Percentiles rank a stretch among this genome's conserved stretches.
Conservation (phyloP, 2,329 filamentous ascomycete species). For the Colletotrichum brevisporum region DNA sequence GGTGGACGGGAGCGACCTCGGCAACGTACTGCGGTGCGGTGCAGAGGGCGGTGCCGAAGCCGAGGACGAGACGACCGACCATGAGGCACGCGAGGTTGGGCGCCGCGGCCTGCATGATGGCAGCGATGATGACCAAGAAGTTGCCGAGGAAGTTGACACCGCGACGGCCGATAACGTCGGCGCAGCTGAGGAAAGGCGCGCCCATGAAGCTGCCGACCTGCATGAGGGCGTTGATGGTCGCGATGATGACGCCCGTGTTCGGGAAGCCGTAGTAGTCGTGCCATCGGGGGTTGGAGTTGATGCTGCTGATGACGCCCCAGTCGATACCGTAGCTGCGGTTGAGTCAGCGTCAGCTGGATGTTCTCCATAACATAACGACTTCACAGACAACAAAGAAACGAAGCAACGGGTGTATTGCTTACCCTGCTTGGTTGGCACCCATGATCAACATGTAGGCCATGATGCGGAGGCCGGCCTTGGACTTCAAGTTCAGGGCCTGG, state of each 20-base stretch:
- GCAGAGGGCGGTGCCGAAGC: conserved; percentile 59
- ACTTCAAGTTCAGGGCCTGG: conserved; percentile 57
- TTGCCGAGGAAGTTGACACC: conserved; percentile 64
- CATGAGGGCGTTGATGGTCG: conserved; percentile 63
- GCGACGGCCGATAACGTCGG: conserved; percentile 66
- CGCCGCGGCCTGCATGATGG: conserved; percentile 56
- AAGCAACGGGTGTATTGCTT: background rate
- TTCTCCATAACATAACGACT: too few relatives aligned
- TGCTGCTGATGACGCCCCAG: conserved; percentile 63
- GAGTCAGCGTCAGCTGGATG: too few relatives aligned
- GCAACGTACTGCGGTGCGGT: conserved; percentile 48
- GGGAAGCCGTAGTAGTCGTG: conserved; percentile 60
- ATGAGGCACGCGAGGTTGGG: conserved; percentile 57
- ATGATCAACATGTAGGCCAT: conserved; percentile 59
- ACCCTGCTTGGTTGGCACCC: conserved; percentile 61
- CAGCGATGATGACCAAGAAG: conserved; percentile 58
- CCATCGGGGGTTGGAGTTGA: conserved; percentile 59
- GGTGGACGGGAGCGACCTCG: conserved; percentile 47
- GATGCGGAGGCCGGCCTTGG: conserved; percentile 57
- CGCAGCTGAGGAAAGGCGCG: conserved; percentile 63
- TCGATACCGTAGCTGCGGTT: conserved; percentile 57
- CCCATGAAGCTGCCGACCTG: conserved; percentile 61
- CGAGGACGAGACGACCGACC: conserved; percentile 68
- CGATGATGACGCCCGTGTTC: conserved; percentile 55
- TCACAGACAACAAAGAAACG: too few relatives aligned